A percentile compares a stretch with the other conserved stretches of the same genome.
Conservation (phyloP, 2,329 filamentous ascomycete genomes). For the Fusarium poae region DNA sequence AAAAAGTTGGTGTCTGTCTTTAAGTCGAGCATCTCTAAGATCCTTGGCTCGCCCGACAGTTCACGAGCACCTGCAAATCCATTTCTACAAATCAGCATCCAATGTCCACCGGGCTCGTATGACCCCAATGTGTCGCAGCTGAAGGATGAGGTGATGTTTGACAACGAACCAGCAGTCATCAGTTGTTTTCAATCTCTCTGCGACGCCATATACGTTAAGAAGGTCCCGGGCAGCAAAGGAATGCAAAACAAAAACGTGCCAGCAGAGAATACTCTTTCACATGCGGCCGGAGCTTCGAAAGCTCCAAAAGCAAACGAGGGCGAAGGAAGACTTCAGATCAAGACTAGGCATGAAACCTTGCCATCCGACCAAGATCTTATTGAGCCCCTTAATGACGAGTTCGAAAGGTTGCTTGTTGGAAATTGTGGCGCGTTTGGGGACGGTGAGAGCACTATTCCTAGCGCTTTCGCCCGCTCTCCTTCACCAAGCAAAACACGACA, state of each 20-base stretch:
- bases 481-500: conserved; percentile 6
- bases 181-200: conserved; percentile 63
- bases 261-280: not conserved
- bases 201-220: conserved; percentile 54
- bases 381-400: conserved; percentile 23
- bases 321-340: not conserved
- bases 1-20: conserved; percentile 71
- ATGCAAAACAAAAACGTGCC: conserved; percentile 2
- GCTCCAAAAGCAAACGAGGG: not conserved
- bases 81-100: conserved; percentile 74
- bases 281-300: not conserved
- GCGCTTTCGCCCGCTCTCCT: not conserved
- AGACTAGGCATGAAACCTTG: not conserved
- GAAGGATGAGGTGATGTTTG: conserved; percentile 80
- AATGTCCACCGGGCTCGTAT: conserved; percentile 72
- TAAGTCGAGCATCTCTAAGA: conserved; percentile 61
- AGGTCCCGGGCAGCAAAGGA: not conserved
- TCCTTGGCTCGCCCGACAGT: conserved; percentile 40
- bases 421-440: conserved; percentile 2
- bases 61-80: conserved; percentile 59
- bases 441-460: not conserved
- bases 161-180: conserved; percentile 62
- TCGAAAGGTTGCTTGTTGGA: conserved; percentile 14
- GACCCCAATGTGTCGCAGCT: conserved; percentile 78
- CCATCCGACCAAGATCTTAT: conserved; percentile 25